Conservation (phyloP, 2,329 filamentous ascomycete genomes). For the Cercospora canescens region DNA sequence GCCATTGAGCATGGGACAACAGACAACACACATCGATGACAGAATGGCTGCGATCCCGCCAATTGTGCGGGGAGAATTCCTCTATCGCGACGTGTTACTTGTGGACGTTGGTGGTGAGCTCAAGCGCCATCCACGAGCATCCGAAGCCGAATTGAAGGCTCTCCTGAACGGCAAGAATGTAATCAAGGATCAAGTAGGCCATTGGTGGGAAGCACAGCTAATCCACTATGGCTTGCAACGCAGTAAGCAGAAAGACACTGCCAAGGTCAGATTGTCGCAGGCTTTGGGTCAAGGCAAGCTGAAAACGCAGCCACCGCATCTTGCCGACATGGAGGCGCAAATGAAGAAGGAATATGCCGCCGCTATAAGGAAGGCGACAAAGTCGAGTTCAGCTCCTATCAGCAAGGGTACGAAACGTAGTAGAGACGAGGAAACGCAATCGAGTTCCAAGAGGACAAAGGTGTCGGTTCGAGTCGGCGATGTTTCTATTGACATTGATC, state of each 20-base stretch:
- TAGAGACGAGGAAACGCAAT: conserved; percentile 21
- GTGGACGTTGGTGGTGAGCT: conserved; percentile 31
- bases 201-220: conserved; percentile 65
- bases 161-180: conserved; percentile 25
- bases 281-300: conserved; percentile 53
- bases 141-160: conserved; percentile 27
- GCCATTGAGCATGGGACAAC: background rate
- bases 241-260: conserved; percentile 59
- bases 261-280: conserved; percentile 60
- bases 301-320: conserved; percentile 47
- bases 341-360: conserved; percentile 60
- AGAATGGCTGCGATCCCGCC: background rate
- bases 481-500: conserved; percentile 30
- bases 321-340: conserved; percentile 53
- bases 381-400: background rate
- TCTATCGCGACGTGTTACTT: conserved; percentile 33
- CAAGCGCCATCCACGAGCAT: conserved; percentile 32
- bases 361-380: conserved; percentile 50
- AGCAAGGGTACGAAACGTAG: conserved; percentile 25
- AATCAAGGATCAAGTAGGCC: conserved; percentile 53
- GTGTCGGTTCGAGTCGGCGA: conserved; percentile 28
- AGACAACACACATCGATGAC: background rate
- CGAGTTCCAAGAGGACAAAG: conserved; percentile 29
- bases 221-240: conserved; percentile 61
- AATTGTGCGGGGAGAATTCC: conserved; percentile 31